These are phyloP conservation scores for Penstemon barbatus DNA, from an alignment of 257 asterid species.

Conservation along the genomic window DNA sequence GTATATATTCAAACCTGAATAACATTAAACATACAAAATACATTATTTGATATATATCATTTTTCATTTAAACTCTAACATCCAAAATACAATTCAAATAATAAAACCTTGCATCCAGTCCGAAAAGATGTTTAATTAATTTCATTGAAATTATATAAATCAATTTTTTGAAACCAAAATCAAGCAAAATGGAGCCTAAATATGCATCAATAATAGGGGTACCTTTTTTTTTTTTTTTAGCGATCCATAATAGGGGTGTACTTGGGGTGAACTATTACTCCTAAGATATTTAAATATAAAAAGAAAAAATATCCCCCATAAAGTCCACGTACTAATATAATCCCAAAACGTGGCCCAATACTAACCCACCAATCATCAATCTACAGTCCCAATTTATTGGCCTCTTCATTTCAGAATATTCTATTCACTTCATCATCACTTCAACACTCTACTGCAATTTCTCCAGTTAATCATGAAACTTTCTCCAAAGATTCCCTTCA, in stretches of 20 bases:
- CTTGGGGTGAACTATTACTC: not conserved
- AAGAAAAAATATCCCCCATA: not conserved
- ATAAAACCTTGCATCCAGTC: no score
- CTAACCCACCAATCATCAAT: not conserved
- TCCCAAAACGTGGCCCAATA: not conserved
- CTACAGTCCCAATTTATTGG: not conserved
- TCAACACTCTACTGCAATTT: not conserved
- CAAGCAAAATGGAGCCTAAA: not conserved
- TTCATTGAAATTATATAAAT: no score
- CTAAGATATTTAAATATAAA: not conserved
- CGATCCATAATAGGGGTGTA: not conserved
- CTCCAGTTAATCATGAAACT: no score
- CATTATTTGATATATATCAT: no score
- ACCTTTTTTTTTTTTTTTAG: no score
- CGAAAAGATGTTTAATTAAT: no score
- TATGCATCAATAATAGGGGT: not conserved
- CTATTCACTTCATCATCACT: not conserved
- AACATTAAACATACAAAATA: no score
- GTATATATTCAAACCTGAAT: no score
- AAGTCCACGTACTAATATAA: not conserved
- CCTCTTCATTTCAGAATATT: not conserved
- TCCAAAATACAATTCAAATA: no score
- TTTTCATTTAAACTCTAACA: no score
- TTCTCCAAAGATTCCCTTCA: not conserved
- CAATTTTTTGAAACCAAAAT: no score